phyloP scores from a whole-genome alignment of 768 basidiomycete species.

The Mycena alexandri region DNA sequence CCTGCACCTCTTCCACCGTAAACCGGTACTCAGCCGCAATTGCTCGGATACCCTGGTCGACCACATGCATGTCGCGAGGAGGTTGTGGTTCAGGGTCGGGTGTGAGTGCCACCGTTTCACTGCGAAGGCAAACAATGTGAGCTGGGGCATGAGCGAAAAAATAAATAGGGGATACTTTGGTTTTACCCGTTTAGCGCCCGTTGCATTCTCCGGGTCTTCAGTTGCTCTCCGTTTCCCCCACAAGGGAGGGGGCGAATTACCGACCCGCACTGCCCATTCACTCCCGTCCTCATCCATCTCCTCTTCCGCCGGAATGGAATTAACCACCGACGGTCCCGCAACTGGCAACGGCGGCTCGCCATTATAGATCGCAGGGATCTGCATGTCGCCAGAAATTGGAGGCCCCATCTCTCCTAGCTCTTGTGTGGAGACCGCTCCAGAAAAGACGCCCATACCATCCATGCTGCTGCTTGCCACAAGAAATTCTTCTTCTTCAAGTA shows the following conservation, averaged over 20 bases:
- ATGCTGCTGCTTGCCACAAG: slow-evolving; percentile 20
- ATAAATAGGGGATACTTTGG: slow-evolving; percentile 50
- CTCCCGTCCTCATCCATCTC: slow-evolving; percentile 75
- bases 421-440: slow-evolving; percentile 34
- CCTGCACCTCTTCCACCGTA: slow-evolving; percentile 81
- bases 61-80: slow-evolving; percentile 67
- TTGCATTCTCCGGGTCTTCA: slow-evolving; percentile 52
- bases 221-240: slow-evolving; percentile 76
- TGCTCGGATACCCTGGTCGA: slow-evolving; percentile 73
- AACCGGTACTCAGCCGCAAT: slow-evolving; percentile 81
- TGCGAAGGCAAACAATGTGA: slow-evolving; percentile 17
- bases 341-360: slow-evolving; percentile 25
- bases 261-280: slow-evolving; percentile 78
- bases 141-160: not conserved
- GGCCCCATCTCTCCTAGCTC: slow-evolving; percentile 30
- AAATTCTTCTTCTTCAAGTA: slow-evolving; percentile 45
- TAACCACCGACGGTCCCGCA: slow-evolving; percentile 29
- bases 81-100: slow-evolving; percentile 39
- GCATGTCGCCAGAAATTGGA: slow-evolving; percentile 26
- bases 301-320: slow-evolving; percentile 64
- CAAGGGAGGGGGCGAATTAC: slow-evolving; percentile 70
- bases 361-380: slow-evolving; percentile 34
- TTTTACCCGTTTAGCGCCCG: slow-evolving; percentile 59
- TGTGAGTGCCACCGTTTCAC: slow-evolving; percentile 33
- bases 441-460: slow-evolving; percentile 25